Evolutionary conservation across 495 filamentous ascomycete species (phyloP).

Genomic region (Jackrogersella minutella): DNA sequence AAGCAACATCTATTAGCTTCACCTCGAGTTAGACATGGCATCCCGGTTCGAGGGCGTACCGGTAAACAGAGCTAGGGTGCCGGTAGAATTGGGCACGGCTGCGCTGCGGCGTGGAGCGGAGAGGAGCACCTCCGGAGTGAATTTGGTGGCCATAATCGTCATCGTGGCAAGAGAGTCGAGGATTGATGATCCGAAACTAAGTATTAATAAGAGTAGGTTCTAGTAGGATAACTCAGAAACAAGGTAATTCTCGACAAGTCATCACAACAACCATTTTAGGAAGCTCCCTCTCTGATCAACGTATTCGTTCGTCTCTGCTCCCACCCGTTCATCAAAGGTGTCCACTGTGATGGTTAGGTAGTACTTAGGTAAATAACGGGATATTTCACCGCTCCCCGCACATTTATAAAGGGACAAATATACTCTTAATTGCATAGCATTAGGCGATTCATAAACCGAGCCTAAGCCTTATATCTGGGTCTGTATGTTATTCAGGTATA

Average conservation of each 20-base stretch:
- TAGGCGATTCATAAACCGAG: neutral
- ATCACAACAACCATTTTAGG: conserved; percentile 7
- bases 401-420: neutral
- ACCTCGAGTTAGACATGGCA: neutral
- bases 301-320: neutral
- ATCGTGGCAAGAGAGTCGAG: conserved; percentile 50
- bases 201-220: too few relatives aligned
- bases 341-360: conserved; percentile 12
- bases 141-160: conserved; percentile 72
- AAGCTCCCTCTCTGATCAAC: neutral
- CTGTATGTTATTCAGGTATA: neutral
- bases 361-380: conserved; percentile 10
- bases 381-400: conserved; percentile 1
- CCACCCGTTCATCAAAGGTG: conserved; percentile 17
- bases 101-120: conserved; percentile 81
- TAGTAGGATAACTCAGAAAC: neutral
- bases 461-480: neutral
- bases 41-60: conserved; percentile 38
- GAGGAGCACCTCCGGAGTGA: conserved; percentile 84
- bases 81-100: conserved; percentile 76
- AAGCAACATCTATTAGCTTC: conserved; percentile 13
- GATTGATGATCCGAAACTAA: neutral
- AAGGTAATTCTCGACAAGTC: neutral
- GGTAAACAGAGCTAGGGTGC: conserved; percentile 74
- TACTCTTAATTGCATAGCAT: conserved; percentile 24